Evolutionary conservation across 176 grass and related monocot species (phyloP), one percentile per base, ranked within the genome.

Genomic region (Oryza longistaminata): DNA sequence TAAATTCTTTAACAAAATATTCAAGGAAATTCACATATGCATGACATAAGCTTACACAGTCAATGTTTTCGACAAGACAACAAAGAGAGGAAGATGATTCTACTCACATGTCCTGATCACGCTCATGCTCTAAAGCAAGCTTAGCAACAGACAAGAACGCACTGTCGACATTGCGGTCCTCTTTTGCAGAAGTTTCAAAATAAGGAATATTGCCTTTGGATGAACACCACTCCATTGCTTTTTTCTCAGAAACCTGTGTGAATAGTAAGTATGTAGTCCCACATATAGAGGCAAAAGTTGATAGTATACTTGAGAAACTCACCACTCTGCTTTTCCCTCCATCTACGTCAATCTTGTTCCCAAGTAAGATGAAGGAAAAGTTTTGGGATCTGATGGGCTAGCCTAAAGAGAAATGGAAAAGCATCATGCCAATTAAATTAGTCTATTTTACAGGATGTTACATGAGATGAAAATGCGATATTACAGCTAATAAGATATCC

Each of bases 271-370:
- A 82, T 65, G 9, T 37, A 72, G 31, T 35, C 53, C 16, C 31
- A 75, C 60, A 71, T 81, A 71, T 42, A 62, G 17, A 73, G 66
- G 70, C 13, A 74, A n/a, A 74, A 64, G 64, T 68, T 61, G 80
- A 33, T 80, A 6, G 37, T 77, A 74, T 39, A 49, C 26, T 22
- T 19, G 71, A 73, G 37, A 73, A 64, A 82, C 91, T 91, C 81
- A 99, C 97, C 90, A 95, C 92, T 96, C 93, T 99, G 87, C 97
- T 99, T 81, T 96, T 99, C 58, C 97, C 97, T 78, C 92, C 93
- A 91, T 99, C 97, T 70, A 96, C 90, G 19, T 99, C 97, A 61
- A 96, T 91, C 90, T 99, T 99, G 90, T 99, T 96, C 68, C 97
- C 97, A 15, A 96, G 97, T 84, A 96, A 89, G 83, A 96, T 99